A percentile compares a stretch with the other conserved stretches of the same genome.
Conservation (phyloP, 192 early-diverging fungal species). For the Coemansia sp. region DNA sequence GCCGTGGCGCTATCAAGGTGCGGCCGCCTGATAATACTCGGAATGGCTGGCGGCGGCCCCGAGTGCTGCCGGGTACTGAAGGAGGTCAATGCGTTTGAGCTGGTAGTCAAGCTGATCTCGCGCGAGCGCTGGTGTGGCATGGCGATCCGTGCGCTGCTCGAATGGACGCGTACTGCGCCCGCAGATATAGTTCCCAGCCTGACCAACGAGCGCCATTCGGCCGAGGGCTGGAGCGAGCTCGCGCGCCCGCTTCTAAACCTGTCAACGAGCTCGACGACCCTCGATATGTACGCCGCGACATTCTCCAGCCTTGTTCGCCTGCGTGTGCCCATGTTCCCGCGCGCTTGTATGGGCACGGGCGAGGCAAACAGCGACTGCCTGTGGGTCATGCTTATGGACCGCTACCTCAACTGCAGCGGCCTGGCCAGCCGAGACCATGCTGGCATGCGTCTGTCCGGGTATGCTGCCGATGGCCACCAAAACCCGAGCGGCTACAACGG, state of each 20-base stretch:
- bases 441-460: constrained; percentile 3
- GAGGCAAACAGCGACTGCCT: constrained; percentile 39
- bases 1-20: constrained; percentile 44
- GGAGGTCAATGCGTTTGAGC: constrained; percentile 53
- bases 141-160: constrained; percentile 54
- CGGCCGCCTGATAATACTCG: constrained; percentile 46
- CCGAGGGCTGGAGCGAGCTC: constrained; percentile 48
- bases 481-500: neutral
- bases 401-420: constrained; percentile 55
- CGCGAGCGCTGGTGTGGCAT: constrained; percentile 56
- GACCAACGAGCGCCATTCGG: constrained; percentile 34
- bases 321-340: constrained; percentile 42
- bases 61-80: constrained; percentile 56
- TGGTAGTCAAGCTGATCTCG: constrained; percentile 56
- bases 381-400: constrained; percentile 56
- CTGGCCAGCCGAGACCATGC: constrained; percentile 28
- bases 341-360: constrained; percentile 49
- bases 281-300: constrained; percentile 52
- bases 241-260: constrained; percentile 49
- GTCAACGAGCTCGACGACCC: constrained; percentile 54
- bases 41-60: constrained; percentile 39
- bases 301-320: constrained; percentile 52
- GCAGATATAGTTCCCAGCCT: constrained; percentile 49
- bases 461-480: constrained; percentile 5
- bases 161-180: constrained; percentile 48